Conservation (phyloP, 306 rosid species). For the Trifolium repens region DNA sequence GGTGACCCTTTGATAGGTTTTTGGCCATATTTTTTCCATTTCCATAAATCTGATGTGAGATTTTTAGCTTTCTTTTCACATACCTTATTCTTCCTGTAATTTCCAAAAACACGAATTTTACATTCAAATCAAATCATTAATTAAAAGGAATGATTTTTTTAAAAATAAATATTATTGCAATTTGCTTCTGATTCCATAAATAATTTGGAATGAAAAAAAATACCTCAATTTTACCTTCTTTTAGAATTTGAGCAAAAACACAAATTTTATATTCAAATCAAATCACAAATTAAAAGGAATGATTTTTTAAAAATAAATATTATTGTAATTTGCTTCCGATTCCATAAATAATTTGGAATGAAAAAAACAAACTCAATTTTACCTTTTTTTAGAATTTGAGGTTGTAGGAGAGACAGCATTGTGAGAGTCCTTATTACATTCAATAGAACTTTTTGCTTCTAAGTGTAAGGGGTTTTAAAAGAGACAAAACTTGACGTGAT, state of each 20-base stretch:
- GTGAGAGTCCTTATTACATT: constrained; percentile 51
- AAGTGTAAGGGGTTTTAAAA: constrained; percentile 56
- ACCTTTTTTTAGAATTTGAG: constrained; percentile 83
- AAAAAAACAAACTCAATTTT: constrained; percentile 1
- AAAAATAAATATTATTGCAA: too few species aligned
- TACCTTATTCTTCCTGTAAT: constrained; percentile 83
- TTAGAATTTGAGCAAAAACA: constrained; percentile 60
- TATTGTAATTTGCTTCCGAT: background rate
- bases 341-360: background rate
- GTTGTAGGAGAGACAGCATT: constrained; percentile 47
- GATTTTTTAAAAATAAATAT: too few species aligned
- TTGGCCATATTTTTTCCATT: too few species aligned
- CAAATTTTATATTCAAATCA: background rate
- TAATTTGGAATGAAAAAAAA: background rate
- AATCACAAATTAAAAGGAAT: constrained; percentile 9
- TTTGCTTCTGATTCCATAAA: background rate
- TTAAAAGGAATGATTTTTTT: background rate
- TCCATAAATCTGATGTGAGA: constrained; percentile 54
- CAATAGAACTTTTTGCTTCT: constrained; percentile 42
- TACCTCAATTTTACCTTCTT: constrained; percentile 57
- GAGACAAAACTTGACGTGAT: constrained; percentile 42
- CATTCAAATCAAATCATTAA: background rate
- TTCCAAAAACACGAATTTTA: constrained; percentile 18
- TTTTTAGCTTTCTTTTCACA: constrained; percentile 83
- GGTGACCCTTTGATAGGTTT: too few species aligned